These are phyloP conservation scores for Talaromyces marneffei DNA, from an alignment of 2,329 filamentous ascomycete genomes.

Conservation along the genomic window DNA sequence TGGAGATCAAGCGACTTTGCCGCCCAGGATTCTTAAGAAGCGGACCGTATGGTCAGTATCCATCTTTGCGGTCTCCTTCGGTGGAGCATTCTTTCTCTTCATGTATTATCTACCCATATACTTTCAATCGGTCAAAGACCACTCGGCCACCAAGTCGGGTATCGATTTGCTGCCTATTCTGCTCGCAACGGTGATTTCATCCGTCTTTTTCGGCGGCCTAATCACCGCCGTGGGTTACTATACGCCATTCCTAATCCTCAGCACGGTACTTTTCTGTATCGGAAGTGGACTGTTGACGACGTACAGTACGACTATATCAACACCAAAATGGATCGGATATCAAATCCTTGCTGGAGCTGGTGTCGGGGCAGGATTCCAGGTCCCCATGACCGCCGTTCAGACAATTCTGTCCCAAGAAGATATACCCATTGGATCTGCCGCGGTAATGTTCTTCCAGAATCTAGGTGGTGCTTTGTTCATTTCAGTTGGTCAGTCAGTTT, in stretches of 20 bases:
- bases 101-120: conserved; percentile 47
- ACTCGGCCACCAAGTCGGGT: conserved; percentile 32
- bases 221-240: conserved; percentile 24
- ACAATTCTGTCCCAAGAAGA: conserved; percentile 22
- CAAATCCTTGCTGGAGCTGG: conserved; percentile 27
- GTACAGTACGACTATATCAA: conserved; percentile 15
- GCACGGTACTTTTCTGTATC: conserved; percentile 19
- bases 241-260: conserved; percentile 23
- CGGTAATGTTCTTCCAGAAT: conserved; percentile 26
- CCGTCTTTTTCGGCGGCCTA: conserved; percentile 23
- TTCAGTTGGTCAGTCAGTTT: conserved; percentile 25
- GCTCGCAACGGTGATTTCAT: conserved; percentile 26
- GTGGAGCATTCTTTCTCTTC: conserved; percentile 32
- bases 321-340: conserved; percentile 27
- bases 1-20: conserved; percentile 39
- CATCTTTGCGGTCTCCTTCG: conserved; percentile 33
- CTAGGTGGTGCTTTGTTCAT: conserved; percentile 29
- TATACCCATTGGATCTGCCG: conserved; percentile 23
- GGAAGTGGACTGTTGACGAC: conserved; percentile 19
- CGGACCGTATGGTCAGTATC: conserved; percentile 31
- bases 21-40: conserved; percentile 33
- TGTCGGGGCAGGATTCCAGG: conserved; percentile 21
- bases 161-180: conserved; percentile 41
- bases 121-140: conserved; percentile 38
- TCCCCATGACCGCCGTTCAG: conserved; percentile 23